A percentile compares a stretch with the other conserved stretches of the same genome.
These are phyloP conservation scores for Dendrocalamus latiflorus DNA, from an alignment of 202 grass and related monocot species.

Conservation along the genomic window DNA sequence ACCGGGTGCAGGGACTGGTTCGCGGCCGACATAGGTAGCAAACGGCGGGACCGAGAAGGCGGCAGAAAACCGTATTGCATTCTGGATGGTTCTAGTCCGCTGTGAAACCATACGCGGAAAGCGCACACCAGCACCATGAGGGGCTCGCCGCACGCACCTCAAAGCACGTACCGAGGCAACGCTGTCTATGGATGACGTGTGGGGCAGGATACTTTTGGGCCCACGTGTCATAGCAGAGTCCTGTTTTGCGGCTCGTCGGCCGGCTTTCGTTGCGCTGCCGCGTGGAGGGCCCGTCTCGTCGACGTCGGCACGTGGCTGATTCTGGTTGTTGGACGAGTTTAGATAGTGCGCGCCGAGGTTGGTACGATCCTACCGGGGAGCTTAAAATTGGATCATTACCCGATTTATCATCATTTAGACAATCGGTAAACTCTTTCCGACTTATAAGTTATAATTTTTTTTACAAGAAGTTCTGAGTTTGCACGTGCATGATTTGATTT, in stretches of 20 bases:
- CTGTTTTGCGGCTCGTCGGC: accelerated
- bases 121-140: background rate
- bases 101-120: background rate
- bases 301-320: background rate
- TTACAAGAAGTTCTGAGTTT: too few relatives aligned
- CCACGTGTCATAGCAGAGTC: accelerated
- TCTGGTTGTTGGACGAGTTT: background rate
- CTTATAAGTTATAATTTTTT: too few relatives aligned
- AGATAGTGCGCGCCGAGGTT: background rate
- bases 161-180: background rate
- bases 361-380: background rate
- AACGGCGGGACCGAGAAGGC: slow-evolving; percentile 31
- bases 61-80: slow-evolving; percentile 21
- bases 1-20: background rate
- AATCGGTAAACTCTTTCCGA: too few relatives aligned
- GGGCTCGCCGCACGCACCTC: too few relatives aligned
- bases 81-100: slow-evolving; percentile 32
- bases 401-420: too few relatives aligned
- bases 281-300: background rate
- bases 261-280: background rate
- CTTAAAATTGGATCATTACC: too few relatives aligned
- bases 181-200: background rate
- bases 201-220: accelerated
- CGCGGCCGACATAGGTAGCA: background rate
- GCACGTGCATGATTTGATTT: too few relatives aligned